Conservation (phyloP, 495 filamentous ascomycete species). For the Schizothecium vesticola region DNA sequence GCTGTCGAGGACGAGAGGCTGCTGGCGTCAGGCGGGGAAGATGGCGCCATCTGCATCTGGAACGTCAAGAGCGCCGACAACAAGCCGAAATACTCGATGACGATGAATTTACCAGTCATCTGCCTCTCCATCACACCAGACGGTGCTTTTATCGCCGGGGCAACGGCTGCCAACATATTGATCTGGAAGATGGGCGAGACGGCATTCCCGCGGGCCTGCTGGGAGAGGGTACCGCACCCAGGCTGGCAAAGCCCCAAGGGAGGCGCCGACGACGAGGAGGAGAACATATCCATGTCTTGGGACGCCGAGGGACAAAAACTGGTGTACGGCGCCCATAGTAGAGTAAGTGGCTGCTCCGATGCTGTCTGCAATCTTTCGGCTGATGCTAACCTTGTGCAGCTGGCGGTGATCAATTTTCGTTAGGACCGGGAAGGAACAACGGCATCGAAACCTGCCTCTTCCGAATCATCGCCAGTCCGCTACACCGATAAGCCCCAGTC, state of each 20-base stretch:
- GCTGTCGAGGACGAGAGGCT: slow-evolving; percentile 41
- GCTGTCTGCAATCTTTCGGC: background rate
- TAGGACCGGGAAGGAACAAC: slow-evolving; percentile 15
- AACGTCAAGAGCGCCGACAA: slow-evolving; percentile 51
- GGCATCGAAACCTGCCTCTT: background rate
- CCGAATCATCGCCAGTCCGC: background rate
- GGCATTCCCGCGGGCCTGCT: slow-evolving; percentile 58
- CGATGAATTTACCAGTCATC: slow-evolving; percentile 53
- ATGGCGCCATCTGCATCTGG: slow-evolving; percentile 67
- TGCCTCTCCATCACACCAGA: slow-evolving; percentile 67
- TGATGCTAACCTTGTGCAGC: slow-evolving; percentile 25
- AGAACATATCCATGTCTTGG: slow-evolving; percentile 60
- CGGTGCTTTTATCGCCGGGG: slow-evolving; percentile 64
- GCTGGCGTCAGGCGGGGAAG: slow-evolving; percentile 50
- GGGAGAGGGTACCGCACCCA: slow-evolving; percentile 45
- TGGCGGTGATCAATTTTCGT: slow-evolving; percentile 46
- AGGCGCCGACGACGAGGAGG: slow-evolving; percentile 40
- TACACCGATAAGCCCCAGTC: background rate
- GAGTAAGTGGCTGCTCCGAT: slow-evolving; percentile 46
- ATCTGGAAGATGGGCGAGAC: slow-evolving; percentile 70
- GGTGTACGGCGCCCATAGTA: slow-evolving; percentile 63
- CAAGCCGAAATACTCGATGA: slow-evolving; percentile 53
- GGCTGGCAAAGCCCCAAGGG: slow-evolving; percentile 49
- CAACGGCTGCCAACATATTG: slow-evolving; percentile 56
- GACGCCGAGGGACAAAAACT: slow-evolving; percentile 70